These are phyloP conservation scores for Coffea humblotiana DNA, from an alignment of 305 asterid genomes.

Conservation along the genomic window DNA sequence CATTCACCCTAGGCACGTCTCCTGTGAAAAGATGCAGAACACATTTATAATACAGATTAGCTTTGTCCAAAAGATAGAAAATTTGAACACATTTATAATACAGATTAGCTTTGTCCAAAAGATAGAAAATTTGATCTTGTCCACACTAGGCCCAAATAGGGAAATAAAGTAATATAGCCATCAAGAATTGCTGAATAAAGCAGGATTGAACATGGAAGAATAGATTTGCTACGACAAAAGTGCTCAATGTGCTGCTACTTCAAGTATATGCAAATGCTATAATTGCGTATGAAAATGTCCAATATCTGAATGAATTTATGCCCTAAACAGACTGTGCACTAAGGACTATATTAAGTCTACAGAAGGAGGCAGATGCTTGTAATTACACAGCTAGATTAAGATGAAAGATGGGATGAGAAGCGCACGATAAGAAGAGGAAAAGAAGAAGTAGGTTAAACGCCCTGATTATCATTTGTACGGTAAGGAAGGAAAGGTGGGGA, in stretches of 20 bases:
- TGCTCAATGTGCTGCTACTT: neutral
- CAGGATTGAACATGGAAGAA: neutral
- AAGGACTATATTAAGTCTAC: neutral
- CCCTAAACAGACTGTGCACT: too few species aligned
- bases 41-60: slow-evolving; percentile 2
- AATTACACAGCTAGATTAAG: neutral
- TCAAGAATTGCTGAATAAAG: neutral
- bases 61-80: neutral
- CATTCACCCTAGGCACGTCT: slow-evolving; percentile 44
- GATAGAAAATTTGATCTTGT: neutral
- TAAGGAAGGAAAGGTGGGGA: neutral
- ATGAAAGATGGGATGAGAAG: neutral
- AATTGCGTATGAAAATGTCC: neutral
- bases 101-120: neutral
- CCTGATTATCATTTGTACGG: neutral
- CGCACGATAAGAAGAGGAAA: neutral
- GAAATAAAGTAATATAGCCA: neutral
- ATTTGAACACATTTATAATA: slow-evolving; percentile 2
- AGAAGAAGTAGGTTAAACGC: neutral
- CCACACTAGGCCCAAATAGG: neutral
- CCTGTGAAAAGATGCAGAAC: slow-evolving; percentile 25
- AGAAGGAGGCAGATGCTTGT: neutral
- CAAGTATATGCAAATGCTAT: neutral
- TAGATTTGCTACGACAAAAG: neutral
- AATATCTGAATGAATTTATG: neutral